phyloP scores from a whole-genome alignment of 768 basidiomycete species.

The Amylocystis lapponica region DNA sequence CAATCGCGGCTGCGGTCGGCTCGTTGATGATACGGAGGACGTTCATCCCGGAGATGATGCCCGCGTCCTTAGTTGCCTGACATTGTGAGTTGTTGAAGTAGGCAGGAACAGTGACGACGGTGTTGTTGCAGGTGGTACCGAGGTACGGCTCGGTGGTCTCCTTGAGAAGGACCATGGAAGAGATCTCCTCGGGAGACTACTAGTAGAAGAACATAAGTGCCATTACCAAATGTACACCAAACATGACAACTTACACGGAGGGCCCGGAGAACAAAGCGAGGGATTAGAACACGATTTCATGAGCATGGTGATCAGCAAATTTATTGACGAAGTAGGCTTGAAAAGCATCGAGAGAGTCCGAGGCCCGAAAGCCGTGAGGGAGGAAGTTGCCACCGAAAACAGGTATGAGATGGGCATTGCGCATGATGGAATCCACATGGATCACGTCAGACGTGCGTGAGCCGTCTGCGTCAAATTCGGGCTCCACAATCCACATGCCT shows the following conservation, averaged over 20 bases:
- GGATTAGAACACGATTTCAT: too few species aligned
- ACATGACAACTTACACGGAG: too few species aligned
- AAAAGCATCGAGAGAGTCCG: too few species aligned
- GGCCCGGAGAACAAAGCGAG: too few species aligned
- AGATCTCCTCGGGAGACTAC: slow-evolving; percentile 93
- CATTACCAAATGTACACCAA: too few species aligned
- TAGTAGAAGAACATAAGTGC: too few species aligned
- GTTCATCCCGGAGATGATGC: too few species aligned
- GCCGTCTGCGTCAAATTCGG: slow-evolving; percentile 11
- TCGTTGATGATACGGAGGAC: too few species aligned
- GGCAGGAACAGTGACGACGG: slow-evolving; percentile 93
- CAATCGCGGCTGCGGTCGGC: slow-evolving; percentile 96
- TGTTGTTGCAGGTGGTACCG: slow-evolving; percentile 76
- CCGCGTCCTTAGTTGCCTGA: too few species aligned
- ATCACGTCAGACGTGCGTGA: not conserved
- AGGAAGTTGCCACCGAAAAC: not conserved
- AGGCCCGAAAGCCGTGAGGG: too few species aligned
- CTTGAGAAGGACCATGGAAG: slow-evolving; percentile 94
- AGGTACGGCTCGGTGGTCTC: slow-evolving; percentile 97
- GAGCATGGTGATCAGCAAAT: too few species aligned
- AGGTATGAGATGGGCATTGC: slow-evolving; percentile 25
- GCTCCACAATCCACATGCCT: slow-evolving; percentile 25
- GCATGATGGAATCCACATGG: slow-evolving; percentile 18
- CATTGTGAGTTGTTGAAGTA: slow-evolving; percentile 99
- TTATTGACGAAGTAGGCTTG: too few species aligned